Evolutionary conservation across 805 yeast genomes (phyloP).

Genomic region (Wilhelminamyces savonicus): DNA sequence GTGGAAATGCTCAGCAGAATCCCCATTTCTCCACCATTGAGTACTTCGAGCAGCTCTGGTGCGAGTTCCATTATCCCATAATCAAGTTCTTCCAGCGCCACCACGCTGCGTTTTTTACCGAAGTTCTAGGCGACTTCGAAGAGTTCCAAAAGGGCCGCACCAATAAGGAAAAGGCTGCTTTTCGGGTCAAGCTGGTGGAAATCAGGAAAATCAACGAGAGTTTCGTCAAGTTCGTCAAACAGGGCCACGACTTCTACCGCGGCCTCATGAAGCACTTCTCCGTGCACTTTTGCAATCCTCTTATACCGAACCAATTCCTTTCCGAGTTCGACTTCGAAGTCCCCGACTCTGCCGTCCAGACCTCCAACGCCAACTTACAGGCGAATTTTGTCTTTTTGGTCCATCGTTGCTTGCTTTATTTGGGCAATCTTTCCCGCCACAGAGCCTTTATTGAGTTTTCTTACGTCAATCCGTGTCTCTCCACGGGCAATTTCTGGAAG

Average conservation of each 20-base stretch:
- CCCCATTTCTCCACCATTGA: constrained; percentile 32
- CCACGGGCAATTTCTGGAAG: constrained; percentile 22
- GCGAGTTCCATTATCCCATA: constrained; percentile 57
- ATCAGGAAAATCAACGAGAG: constrained; percentile 48
- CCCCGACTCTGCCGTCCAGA: constrained; percentile 5
- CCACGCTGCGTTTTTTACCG: constrained; percentile 20
- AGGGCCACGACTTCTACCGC: constrained; percentile 43
- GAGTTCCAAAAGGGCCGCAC: constrained; percentile 6
- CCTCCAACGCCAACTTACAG: constrained; percentile 12
- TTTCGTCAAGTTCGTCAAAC: constrained; percentile 43
- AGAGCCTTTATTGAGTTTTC: constrained; percentile 42
- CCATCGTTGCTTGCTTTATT: constrained; percentile 44
- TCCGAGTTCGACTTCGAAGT: constrained; percentile 19
- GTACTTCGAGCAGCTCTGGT: constrained; percentile 47
- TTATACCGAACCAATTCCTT: constrained; percentile 24
- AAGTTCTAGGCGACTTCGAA: constrained; percentile 11
- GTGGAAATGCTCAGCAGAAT: constrained; percentile 12
- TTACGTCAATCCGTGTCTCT: constrained; percentile 30
- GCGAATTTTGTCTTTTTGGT: constrained; percentile 35
- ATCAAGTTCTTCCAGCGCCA: constrained; percentile 48
- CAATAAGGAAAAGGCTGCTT: constrained; percentile 7
- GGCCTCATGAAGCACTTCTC: constrained; percentile 35
- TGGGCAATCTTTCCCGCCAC: constrained; percentile 58
- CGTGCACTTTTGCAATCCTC: constrained; percentile 29
- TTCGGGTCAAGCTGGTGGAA: constrained; percentile 42